A percentile compares a stretch with the other conserved stretches of the same genome.
Evolutionary conservation across 108 stramenopile genomes (phyloP).

Genomic region (Epipyxis sp.): DNA sequence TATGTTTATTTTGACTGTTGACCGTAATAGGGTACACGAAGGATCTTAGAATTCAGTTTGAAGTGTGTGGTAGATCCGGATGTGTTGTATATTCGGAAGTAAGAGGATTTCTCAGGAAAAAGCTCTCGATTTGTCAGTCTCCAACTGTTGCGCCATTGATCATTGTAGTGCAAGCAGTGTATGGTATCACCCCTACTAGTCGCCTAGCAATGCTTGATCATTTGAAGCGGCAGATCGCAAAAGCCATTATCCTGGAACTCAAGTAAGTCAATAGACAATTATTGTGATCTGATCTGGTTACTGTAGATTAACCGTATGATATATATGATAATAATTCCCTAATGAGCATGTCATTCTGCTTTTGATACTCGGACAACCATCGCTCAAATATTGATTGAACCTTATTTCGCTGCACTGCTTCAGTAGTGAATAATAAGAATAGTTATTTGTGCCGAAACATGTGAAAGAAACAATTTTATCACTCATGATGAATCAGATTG

Average conservation of each 20-base stretch:
- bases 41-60: slow-evolving; percentile 7
- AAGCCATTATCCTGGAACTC: neutral
- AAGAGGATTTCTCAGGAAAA: neutral
- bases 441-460: too few relatives aligned
- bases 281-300: neutral
- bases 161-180: neutral
- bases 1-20: too few relatives aligned
- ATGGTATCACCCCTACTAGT: slow-evolving; percentile 5
- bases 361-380: too few relatives aligned
- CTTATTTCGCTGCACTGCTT: neutral
- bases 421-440: too few relatives aligned
- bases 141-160: neutral
- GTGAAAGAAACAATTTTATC: too few relatives aligned
- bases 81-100: neutral
- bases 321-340: neutral
- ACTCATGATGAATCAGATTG: too few relatives aligned
- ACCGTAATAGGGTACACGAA: slow-evolving; percentile 20
- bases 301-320: neutral
- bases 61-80: slow-evolving; percentile 2
- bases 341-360: too few relatives aligned
- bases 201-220: neutral
- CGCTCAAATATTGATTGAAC: neutral
- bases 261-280: neutral
- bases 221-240: neutral
- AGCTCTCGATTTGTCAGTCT: neutral